Conservation (phyloP, 257 asterid species). For the Salvia hispanica region DNA sequence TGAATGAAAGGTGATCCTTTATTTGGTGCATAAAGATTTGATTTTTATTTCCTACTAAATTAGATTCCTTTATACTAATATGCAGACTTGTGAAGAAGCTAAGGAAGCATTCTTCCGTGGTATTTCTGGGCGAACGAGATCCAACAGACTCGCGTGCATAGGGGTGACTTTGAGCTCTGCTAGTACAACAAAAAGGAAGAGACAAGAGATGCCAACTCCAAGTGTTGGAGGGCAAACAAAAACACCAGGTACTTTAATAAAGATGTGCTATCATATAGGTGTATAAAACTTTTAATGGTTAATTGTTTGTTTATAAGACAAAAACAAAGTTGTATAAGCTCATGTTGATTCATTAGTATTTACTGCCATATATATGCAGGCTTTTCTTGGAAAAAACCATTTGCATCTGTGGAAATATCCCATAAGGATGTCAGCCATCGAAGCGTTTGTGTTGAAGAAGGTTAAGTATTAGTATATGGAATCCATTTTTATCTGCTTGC, state of each 20-base stretch:
- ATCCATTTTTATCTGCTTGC: slow-evolving; percentile 9
- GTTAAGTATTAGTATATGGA: not conserved
- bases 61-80: too few relatives aligned
- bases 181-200: not conserved
- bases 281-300: not conserved
- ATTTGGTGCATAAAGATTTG: not conserved
- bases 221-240: not conserved
- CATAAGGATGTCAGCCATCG: slow-evolving; percentile 8
- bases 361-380: not conserved
- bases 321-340: not conserved
- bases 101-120: not conserved
- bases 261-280: not conserved
- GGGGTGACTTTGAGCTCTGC: not conserved
- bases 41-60: not conserved
- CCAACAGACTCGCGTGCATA: not conserved
- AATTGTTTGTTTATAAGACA: not conserved
- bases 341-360: not conserved
- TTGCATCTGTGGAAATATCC: not conserved
- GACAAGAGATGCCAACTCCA: not conserved
- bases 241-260: not conserved
- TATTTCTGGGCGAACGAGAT: slow-evolving; percentile 28
- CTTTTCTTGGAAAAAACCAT: not conserved
- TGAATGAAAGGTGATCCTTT: too few relatives aligned
- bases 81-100: not conserved
- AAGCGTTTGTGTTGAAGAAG: not conserved